Evolutionary conservation across 2,329 filamentous ascomycete species (phyloP), one percentile per base, ranked within the genome.

Genomic region (Penicillium psychrosexuale): DNA sequence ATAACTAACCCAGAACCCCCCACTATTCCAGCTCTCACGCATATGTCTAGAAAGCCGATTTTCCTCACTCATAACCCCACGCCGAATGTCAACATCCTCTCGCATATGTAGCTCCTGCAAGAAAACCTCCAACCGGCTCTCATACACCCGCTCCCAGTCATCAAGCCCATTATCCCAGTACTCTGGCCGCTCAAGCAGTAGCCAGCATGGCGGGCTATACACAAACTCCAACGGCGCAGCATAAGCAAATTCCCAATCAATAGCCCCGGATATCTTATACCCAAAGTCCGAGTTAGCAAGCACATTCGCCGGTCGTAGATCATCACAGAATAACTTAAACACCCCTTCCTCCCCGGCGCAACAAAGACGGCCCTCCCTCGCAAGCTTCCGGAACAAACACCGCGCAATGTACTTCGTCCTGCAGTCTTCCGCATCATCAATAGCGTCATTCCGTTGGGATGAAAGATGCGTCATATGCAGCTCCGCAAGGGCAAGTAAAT

Each of bases 401-500:
- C 63, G 47, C 12, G 60, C 61, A 42, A 63, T 45, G 43, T 62
- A 64, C 39, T 64, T 63, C 13, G 33, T 9, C 15, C 59, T 42
- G 31, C 61, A 68, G 27, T 68, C 62, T 9, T 61, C 55, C 4
- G 46, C 57, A 8, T 63, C 65, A 1, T 66, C 55, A 15, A 74
- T 64, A 19, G 70, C 68, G 48, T 75, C 67, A 55, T 77, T 76
- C 15, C 65, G 69, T 57, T 78, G 75, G 7, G 67, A 67, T n/a
- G 55, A 54, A 11, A 77, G 56, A 38, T 78, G 73, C 30, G 65
- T 66, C 9, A 80, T 61, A 45, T 80, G 73, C 63, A 76, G 69
- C 13, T 77, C 71, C 5, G 76, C 73, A 9, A 78, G 61, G 0
- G 66, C 67, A 17, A 34, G 46, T 42, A 72, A 76, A 67, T 76